phyloP scores from a whole-genome alignment of 306 rosid genomes.

The Bauhinia variegata region DNA sequence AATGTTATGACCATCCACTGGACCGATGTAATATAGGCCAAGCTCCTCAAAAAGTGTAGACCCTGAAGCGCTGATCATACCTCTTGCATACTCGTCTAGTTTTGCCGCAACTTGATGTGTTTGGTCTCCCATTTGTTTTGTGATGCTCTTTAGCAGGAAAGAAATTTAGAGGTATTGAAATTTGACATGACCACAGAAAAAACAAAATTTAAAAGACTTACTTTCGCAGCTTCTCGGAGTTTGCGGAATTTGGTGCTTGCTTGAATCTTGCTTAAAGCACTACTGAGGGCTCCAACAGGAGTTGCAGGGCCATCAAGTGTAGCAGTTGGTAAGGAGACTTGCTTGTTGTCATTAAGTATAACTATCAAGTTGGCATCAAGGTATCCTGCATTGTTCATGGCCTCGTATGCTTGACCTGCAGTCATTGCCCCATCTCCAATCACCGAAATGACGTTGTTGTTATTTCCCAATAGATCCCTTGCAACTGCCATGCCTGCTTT shows the following conservation, averaged over 20 bases:
- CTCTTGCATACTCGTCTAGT: slow-evolving; percentile 76
- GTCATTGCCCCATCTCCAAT: slow-evolving; percentile 98
- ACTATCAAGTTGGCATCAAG: slow-evolving; percentile 83
- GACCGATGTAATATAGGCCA: slow-evolving; percentile 81
- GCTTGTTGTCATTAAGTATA: slow-evolving; percentile 84
- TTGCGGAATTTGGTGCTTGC: slow-evolving; percentile 77
- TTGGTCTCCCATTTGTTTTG: slow-evolving; percentile 68
- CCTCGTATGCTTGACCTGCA: slow-evolving; percentile 97
- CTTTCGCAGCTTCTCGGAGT: slow-evolving; percentile 89
- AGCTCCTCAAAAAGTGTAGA: slow-evolving; percentile 80
- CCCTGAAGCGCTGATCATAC: slow-evolving; percentile 65
- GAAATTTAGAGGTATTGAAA: slow-evolving; percentile 17
- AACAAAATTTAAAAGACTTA: slow-evolving; percentile 31
- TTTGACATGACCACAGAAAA: slow-evolving; percentile 8
- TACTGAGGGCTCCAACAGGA: slow-evolving; percentile 89
- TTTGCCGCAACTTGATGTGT: slow-evolving; percentile 77
- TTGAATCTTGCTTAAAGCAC: slow-evolving; percentile 77
- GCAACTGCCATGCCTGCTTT: slow-evolving; percentile 94
- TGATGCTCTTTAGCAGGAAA: slow-evolving; percentile 50
- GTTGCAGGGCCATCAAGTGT: slow-evolving; percentile 93
- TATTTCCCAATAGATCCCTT: slow-evolving; percentile 82
- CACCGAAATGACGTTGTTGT: slow-evolving; percentile 75
- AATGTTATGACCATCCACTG: slow-evolving; percentile 81
- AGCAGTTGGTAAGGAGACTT: slow-evolving; percentile 96
- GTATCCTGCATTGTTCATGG: slow-evolving; percentile 92